These are phyloP conservation scores for Diaporthe vexans DNA, from an alignment of 2,329 filamentous ascomycete genomes.

Conservation along the genomic window DNA sequence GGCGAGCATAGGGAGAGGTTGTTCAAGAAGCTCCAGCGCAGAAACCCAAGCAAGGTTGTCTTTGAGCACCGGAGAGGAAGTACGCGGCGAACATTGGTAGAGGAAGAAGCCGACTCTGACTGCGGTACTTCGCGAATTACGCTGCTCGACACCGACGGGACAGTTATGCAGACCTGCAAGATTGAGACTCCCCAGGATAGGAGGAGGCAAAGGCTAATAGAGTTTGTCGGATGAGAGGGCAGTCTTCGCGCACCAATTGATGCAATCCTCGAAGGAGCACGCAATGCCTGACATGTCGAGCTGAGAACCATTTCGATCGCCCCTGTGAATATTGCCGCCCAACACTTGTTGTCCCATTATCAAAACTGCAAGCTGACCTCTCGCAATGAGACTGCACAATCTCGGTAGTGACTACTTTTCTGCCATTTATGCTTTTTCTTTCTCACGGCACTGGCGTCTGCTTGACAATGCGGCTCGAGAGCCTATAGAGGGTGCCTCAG, in stretches of 20 bases:
- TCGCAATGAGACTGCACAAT: not conserved
- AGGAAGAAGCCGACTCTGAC: conserved; percentile 20
- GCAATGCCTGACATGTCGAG: not conserved
- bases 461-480: not conserved
- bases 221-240: conserved; percentile 1
- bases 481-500: not conserved
- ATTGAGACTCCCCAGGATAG: not conserved
- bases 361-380: not conserved
- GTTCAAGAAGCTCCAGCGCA: conserved; percentile 1
- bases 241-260: not conserved
- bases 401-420: not conserved
- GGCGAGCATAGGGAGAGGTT: conserved; percentile 7
- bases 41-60: conserved; percentile 22
- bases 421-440: not conserved
- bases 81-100: conserved; percentile 3
- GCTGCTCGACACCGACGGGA: not conserved
- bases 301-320: not conserved
- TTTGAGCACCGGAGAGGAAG: conserved; percentile 3
- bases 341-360: not conserved
- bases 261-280: not conserved
- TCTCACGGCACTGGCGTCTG: not conserved
- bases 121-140: not conserved
- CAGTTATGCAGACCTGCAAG: not conserved
- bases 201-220: conserved; percentile 5
- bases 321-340: not conserved